Base-by-base conservation (phyloP, 2,329 filamentous ascomycete species). In the Thermothelomyces thermophilus region DNA sequence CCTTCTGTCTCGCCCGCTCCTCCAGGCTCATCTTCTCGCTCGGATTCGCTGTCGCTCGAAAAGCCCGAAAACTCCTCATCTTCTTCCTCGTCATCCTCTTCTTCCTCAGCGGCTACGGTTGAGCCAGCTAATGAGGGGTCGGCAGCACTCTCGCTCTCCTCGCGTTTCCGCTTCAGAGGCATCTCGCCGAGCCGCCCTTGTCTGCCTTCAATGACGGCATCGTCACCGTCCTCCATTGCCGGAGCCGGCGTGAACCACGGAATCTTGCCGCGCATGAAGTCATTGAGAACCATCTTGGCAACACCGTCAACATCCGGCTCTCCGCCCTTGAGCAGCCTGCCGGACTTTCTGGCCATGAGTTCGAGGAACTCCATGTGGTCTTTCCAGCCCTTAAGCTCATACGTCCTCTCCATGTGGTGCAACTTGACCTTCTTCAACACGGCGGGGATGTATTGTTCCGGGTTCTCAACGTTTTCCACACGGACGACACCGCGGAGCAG, bases 251-350 rank as follows among this genome's bases (percentile, higher is more conserved):
- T 93, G 64, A 90, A 98, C 93, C 94, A 98, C 1, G 93, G 93
- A 22, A 97, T 87, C 70, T 91, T 96, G 50, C 93, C 93, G 56
- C 93, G 75, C 63, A 97, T 80, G 66, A 97, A 98, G 64, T 98
- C 93, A 62, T 95, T 97, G 52, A 98, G 72, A 1, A 98, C 86
- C 82, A 95, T 95, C 69, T 95, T 95, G 1, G 93, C 93, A 41
- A 95, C 90, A 61, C 90, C 90, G 61, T 97, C 91, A 48, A 96
- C 72, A 66, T 98, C 93, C 3, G 91, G 86, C 66, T 97, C 93
- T n/a, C 91, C 93, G 51, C 88, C 91, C 65, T 89, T 90, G 14
- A 97, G 73, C 17, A 98, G 71, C 59, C 90, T 79, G 14, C 93
- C 93, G 51, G 83, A 83, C 67, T 96, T 97, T 50, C 90, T 77